Percentiles rank a stretch among this genome's conserved stretches.
Evolutionary conservation across 208 protist genomes (phyloP).

Genomic region (Trypanosoma brucei): DNA sequence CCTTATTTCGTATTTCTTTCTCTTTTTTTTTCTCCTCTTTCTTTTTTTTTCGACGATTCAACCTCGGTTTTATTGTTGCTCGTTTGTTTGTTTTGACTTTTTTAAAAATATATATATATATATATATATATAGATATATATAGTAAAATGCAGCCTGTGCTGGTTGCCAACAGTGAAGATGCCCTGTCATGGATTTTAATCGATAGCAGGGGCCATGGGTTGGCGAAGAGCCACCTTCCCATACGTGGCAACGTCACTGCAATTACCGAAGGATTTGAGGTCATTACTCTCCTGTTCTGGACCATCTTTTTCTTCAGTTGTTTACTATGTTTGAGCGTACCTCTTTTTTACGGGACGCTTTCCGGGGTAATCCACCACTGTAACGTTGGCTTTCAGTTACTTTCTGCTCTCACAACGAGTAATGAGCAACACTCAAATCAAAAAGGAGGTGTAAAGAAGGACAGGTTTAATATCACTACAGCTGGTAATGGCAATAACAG

Average conservation of each 20-base stretch:
- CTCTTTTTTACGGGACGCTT: not conserved
- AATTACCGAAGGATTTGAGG: slow-evolving; percentile 26
- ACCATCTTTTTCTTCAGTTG: slow-evolving; percentile 6
- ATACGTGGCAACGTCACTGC: not conserved
- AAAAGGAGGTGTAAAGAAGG: too few relatives aligned
- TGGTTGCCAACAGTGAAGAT: slow-evolving; percentile 2
- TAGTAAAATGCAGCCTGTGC: slow-evolving; percentile 4
- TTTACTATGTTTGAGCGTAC: slow-evolving; percentile 3
- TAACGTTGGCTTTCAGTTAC: not conserved
- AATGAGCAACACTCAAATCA: too few relatives aligned
- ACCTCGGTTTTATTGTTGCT: too few relatives aligned
- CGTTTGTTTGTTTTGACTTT: too few relatives aligned
- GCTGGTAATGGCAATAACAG: too few relatives aligned
- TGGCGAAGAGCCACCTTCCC: not conserved
- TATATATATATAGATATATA: too few relatives aligned
- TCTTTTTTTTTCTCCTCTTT: slow-evolving; percentile 9
- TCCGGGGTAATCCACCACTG: not conserved
- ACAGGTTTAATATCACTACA: too few relatives aligned
- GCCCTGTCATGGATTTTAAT: not conserved
- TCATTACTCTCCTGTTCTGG: slow-evolving; percentile 19
- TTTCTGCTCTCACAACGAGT: not conserved
- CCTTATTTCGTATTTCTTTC: slow-evolving; percentile 5
- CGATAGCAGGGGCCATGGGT: not conserved
- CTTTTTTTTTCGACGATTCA: too few relatives aligned
- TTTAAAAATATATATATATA: too few relatives aligned